These are phyloP conservation scores for Rhododendron ferrugineum DNA, from an alignment of 148 eudicot genomes.

Conservation along the genomic window DNA sequence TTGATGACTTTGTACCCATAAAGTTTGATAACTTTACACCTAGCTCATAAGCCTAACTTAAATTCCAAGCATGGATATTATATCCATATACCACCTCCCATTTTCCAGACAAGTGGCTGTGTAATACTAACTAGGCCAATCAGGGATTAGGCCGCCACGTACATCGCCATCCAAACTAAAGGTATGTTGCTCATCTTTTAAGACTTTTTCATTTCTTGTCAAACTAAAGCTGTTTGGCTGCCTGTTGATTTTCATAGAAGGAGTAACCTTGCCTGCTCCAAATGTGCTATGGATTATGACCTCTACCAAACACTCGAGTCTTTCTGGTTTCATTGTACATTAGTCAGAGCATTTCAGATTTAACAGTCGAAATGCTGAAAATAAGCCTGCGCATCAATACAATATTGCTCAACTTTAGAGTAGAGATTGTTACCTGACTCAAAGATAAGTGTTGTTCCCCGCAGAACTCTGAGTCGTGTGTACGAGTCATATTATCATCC, in stretches of 20 bases:
- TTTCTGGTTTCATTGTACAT: background rate
- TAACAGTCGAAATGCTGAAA: background rate
- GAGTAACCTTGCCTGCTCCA: background rate
- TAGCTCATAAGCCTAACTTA: background rate
- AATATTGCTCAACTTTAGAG: background rate
- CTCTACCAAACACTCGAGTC: background rate
- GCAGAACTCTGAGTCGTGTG: background rate
- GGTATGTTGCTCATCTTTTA: background rate
- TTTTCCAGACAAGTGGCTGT: background rate
- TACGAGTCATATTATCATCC: background rate
- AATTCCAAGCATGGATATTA: background rate
- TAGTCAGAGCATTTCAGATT: background rate
- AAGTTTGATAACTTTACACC: background rate
- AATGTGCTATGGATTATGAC: background rate
- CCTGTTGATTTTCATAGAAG: background rate
- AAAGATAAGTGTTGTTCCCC: background rate
- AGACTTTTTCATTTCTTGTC: background rate
- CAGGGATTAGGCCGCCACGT: constrained; percentile 6
- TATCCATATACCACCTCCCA: background rate
- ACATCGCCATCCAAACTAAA: background rate
- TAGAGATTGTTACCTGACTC: background rate
- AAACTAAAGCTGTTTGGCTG: background rate
- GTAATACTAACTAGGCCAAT: background rate
- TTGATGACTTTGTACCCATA: background rate
- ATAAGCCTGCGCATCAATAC: background rate